These are phyloP conservation scores for Verticillium isaacii DNA, from an alignment of 2,329 filamentous ascomycete genomes.

Conservation along the genomic window DNA sequence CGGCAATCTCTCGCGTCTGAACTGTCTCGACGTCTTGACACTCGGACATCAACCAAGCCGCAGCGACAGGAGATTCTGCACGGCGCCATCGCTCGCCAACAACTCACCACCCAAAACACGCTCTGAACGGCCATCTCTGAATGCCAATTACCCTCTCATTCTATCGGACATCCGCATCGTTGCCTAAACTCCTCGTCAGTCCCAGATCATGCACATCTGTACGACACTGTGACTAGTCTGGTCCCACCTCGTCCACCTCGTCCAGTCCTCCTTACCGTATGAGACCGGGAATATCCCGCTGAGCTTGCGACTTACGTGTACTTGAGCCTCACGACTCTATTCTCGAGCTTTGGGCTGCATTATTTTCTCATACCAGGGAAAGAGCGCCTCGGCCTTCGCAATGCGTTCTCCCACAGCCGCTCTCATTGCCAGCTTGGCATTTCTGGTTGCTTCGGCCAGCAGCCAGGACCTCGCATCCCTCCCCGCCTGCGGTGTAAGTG, in stretches of 20 bases:
- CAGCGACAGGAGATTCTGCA: background rate
- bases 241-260: background rate
- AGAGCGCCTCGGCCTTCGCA: background rate
- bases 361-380: too few relatives aligned
- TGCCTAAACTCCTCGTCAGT: background rate
- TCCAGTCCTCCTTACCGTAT: background rate
- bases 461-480: conserved; percentile 9
- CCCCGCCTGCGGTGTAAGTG: conserved; percentile 13
- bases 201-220: background rate
- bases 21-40: too few relatives aligned
- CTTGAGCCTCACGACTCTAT: background rate
- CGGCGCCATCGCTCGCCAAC: background rate
- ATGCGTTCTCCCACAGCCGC: background rate
- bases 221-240: background rate
- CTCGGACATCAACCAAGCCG: too few relatives aligned
- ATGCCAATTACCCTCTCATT: background rate
- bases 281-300: background rate
- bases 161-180: background rate
- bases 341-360: too few relatives aligned
- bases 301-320: background rate
- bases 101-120: background rate
- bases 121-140: background rate
- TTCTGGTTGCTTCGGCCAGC: background rate
- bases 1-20: background rate
- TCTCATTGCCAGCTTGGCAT: background rate